These are phyloP conservation scores for Rhodotorula sp. DNA, from an alignment of 1,284 basidiomycete species.

Conservation along the genomic window DNA sequence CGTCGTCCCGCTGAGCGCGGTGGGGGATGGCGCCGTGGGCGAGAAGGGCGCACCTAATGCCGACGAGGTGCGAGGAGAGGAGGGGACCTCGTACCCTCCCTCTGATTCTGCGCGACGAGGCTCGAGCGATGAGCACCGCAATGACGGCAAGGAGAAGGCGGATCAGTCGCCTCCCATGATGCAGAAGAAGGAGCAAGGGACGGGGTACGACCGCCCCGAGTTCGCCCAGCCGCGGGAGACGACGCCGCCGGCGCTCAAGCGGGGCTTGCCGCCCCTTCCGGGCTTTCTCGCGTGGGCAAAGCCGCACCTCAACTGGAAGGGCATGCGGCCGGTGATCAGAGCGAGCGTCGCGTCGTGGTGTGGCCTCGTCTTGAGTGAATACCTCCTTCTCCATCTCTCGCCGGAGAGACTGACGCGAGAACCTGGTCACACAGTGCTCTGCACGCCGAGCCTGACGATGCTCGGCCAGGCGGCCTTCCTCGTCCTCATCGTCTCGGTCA, in stretches of 20 bases:
- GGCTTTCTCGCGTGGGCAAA: slow-evolving; percentile 24
- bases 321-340: slow-evolving; percentile 27
- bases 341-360: slow-evolving; percentile 37
- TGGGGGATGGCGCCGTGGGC: neutral
- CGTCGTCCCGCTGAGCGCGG: neutral
- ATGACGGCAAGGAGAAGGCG: neutral
- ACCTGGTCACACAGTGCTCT: slow-evolving; percentile 6
- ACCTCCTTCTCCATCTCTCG: neutral
- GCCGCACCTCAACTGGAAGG: slow-evolving; percentile 40
- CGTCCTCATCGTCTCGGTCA: slow-evolving; percentile 32
- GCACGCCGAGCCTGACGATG: slow-evolving; percentile 1
- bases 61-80: neutral
- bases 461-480: slow-evolving; percentile 39
- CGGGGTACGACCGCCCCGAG: slow-evolving; percentile 1
- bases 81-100: neutral
- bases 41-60: neutral
- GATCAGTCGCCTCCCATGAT: neutral
- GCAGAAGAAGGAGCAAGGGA: neutral
- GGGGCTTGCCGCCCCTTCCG: slow-evolving; percentile 11
- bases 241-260: neutral
- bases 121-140: neutral
- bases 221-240: neutral
- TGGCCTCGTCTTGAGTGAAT: slow-evolving; percentile 31
- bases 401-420: neutral
- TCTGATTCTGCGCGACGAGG: neutral